Base-by-base conservation (phyloP, 164 flowering plant species). In the Stephania japonica region DNA sequence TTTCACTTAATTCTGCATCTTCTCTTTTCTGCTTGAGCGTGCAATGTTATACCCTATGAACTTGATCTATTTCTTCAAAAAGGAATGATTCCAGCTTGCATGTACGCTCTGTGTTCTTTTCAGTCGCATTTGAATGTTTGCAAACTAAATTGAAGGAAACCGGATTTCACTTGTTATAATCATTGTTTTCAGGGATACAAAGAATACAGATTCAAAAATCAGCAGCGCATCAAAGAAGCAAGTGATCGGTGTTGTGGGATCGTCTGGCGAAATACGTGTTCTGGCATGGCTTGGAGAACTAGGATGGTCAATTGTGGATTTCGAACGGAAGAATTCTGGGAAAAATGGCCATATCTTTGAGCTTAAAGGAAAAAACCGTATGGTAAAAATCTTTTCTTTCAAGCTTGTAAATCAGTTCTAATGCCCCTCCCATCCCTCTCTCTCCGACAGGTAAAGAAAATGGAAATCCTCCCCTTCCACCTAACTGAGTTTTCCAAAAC, bases 301-400 rank as follows among this genome's bases (percentile, higher is more conserved):
- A 65, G 76, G 78, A 11, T 94, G 97, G 97, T 79, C 83, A 61
- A 70, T 92, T 66, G 72, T 84, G 76, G 81, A 84, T 79, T 81
- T 81, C 84, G 90, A 88, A 77, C 84, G 70, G 53, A 82, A 75
- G 24, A 81, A 78, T 63, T 65, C 80, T 69, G 73, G 43, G 63
- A 83, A 72, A 38, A 84, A 82, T 72, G 86, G 75, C 38, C 82
- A 81, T 79, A 75, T 87, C 71, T 85, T 89, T 78, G 90, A 88
- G 81, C 85, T 91, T 41, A 68, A 71, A 49, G 95, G 97, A 42
- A 53, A 76, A 42, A 53, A 76, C 69, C 81, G 75, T 21, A 78
- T 73, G 88, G 99, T 93, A 85, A 71, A 83, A 53, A n/a, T 77
- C 21, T 70, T 49, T 19, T 18, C 59, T 18, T 44, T 65, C 26